Percentiles rank a stretch among this genome's conserved stretches.
These are phyloP conservation scores for Tulasnella sp. DNA, from an alignment of 768 basidiomycete species.

Conservation along the genomic window DNA sequence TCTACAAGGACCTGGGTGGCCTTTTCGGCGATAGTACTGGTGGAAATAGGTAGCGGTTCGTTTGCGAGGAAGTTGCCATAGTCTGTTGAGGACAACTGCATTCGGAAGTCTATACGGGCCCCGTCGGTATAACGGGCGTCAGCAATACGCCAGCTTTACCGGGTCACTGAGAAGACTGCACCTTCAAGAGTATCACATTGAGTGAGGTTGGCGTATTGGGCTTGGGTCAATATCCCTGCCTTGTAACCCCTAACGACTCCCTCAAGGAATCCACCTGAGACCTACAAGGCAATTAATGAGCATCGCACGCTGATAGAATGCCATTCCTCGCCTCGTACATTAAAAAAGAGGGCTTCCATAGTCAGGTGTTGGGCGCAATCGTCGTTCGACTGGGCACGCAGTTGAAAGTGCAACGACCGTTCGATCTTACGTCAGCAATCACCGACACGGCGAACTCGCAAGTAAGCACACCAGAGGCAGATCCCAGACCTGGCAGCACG, in stretches of 20 bases:
- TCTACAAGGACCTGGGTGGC: conserved; percentile 92
- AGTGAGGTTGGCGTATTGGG: conserved; percentile 84
- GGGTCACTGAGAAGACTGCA: conserved; percentile 30
- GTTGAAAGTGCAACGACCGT: neutral
- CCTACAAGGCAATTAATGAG: conserved; percentile 37
- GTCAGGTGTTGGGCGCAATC: neutral
- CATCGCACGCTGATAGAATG: neutral
- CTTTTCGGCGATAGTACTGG: conserved; percentile 92
- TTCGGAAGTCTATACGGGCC: conserved; percentile 66
- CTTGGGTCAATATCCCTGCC: conserved; percentile 79
- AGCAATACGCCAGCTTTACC: neutral
- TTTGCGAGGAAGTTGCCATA: conserved; percentile 98
- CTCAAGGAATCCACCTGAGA: conserved; percentile 66
- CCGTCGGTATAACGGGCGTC: neutral
- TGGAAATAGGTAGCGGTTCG: conserved; percentile 87
- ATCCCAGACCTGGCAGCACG: too few relatives aligned
- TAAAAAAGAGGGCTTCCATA: conserved; percentile 88
- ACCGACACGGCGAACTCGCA: neutral
- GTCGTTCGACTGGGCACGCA: neutral
- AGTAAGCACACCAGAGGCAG: neutral
- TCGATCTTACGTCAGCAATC: neutral
- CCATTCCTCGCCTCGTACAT: conserved; percentile 42
- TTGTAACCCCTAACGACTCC: conserved; percentile 88
- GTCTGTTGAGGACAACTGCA: conserved; percentile 92
- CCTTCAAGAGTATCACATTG: conserved; percentile 98